Conservation (phyloP, 768 basidiomycete species). For the Boletus reticulatus region DNA sequence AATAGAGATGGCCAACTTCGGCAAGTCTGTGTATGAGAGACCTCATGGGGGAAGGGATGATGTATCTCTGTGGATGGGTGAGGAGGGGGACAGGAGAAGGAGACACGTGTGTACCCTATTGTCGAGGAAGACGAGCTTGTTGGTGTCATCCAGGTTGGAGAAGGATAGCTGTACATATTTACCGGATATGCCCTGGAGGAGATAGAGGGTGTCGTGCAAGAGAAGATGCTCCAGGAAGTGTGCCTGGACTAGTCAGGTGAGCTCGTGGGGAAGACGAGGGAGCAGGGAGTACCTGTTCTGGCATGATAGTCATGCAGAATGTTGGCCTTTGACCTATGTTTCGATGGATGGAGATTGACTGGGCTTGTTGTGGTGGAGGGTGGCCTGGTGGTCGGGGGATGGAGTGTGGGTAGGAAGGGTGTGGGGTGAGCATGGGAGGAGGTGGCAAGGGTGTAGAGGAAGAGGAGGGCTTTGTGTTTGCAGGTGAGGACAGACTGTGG, state of each 20-base stretch:
- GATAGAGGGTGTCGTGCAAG: slow-evolving; percentile 86
- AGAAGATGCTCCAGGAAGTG: slow-evolving; percentile 68
- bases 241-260: slow-evolving; percentile 44
- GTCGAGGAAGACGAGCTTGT: slow-evolving; percentile 62
- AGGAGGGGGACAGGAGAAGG: neutral
- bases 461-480: slow-evolving; percentile 71
- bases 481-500: slow-evolving; percentile 66
- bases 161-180: slow-evolving; percentile 79
- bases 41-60: slow-evolving; percentile 65
- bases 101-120: slow-evolving; percentile 48
- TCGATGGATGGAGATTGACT: slow-evolving; percentile 28
- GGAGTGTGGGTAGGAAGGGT: slow-evolving; percentile 51
- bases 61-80: slow-evolving; percentile 49
- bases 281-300: slow-evolving; percentile 44
- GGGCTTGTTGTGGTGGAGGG: slow-evolving; percentile 28
- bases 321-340: slow-evolving; percentile 63
- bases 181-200: slow-evolving; percentile 96
- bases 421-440: slow-evolving; percentile 28
- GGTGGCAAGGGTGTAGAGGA: slow-evolving; percentile 44
- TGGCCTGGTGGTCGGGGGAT: slow-evolving; percentile 43
- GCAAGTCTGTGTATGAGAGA: slow-evolving; percentile 80
- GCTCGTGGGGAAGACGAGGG: neutral
- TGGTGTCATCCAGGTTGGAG: slow-evolving; percentile 46
- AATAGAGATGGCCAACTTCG: slow-evolving; percentile 92
- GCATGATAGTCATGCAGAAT: slow-evolving; percentile 62